These are phyloP conservation scores for Ophiocordyceps camponoti-leonardi DNA, from an alignment of 2,329 filamentous ascomycete species.

Conservation along the genomic window DNA sequence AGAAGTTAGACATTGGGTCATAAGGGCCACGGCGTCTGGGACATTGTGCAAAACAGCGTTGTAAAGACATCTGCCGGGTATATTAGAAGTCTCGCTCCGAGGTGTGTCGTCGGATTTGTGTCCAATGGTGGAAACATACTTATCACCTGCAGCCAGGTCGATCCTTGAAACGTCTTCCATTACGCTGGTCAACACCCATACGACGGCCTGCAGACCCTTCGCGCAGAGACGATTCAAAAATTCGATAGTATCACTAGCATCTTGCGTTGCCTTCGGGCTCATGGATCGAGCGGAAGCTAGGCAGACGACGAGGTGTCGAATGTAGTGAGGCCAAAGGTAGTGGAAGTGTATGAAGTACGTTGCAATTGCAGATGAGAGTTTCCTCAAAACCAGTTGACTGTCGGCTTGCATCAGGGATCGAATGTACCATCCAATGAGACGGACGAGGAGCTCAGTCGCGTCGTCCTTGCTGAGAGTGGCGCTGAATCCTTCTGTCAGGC, in stretches of 20 bases:
- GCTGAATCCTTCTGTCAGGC: slow-evolving; percentile 4
- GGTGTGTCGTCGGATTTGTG: background rate
- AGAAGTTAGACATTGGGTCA: slow-evolving; percentile 19
- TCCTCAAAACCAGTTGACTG: slow-evolving; percentile 47
- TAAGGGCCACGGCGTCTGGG: slow-evolving; percentile 20
- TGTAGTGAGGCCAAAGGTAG: slow-evolving; percentile 45
- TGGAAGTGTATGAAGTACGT: slow-evolving; percentile 61
- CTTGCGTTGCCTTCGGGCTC: slow-evolving; percentile 6
- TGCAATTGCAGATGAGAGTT: slow-evolving; percentile 61
- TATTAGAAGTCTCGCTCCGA: slow-evolving; percentile 1
- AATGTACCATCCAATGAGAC: slow-evolving; percentile 46
- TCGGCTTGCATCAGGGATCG: slow-evolving; percentile 31
- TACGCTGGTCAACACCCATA: slow-evolving; percentile 40
- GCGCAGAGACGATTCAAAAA: slow-evolving; percentile 29
- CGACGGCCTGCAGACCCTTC: slow-evolving; percentile 32
- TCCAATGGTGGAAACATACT: slow-evolving; percentile 17
- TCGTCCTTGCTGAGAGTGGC: slow-evolving; percentile 37
- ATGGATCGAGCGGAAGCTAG: slow-evolving; percentile 20
- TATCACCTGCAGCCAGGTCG: slow-evolving; percentile 41
- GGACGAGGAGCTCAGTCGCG: slow-evolving; percentile 39
- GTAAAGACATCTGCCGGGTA: slow-evolving; percentile 20
- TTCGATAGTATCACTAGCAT: slow-evolving; percentile 22
- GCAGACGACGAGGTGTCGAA: slow-evolving; percentile 42
- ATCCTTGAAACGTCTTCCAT: slow-evolving; percentile 32
- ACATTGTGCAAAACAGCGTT: slow-evolving; percentile 21